Evolutionary conservation across 306 rosid genomes (phyloP), one percentile per base, ranked within the genome.

Genomic region (Prunus mume): DNA sequence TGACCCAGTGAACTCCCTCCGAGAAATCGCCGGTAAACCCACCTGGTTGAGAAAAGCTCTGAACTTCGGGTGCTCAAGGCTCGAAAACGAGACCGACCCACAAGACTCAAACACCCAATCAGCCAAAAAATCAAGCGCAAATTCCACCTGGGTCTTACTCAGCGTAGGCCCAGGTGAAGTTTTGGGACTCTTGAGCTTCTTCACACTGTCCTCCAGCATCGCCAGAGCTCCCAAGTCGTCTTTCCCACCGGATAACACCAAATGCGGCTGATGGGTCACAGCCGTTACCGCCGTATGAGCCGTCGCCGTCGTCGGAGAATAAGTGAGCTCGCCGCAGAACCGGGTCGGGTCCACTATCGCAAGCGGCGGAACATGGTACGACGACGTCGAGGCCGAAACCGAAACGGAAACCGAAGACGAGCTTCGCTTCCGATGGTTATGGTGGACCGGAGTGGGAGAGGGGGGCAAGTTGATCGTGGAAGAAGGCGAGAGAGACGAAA

Each of bases 101-200:
- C 93, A 87, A 3, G 96, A 88, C 68, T 94, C 97, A 18, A 83
- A 90, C 0, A 94, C 91, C 98, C 98, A 94, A 78, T 94, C 98
- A 47, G 88, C 84, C 3, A 94, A 86, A 74, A 62, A 89, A 69
- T 90, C 97, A 18, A 94, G 46, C 1, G 98, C 98, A 58, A 75
- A 77, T 10, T 94, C 93, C 45, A 87, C 83, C 78, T 88, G 98
- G 13, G 68, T 57, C 83, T 90, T 92, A 70, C 83, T 83, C 43
- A 94, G 89, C 46, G 85, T 77, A 46, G 89, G 88, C 25, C 97
- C 93, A 2, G 93, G 96, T 6, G 96, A 91, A 13, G 97, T 86
- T 63, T 94, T 91, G 1, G 98, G 98, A 79, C 98, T 94, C 82
- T 91, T 94, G 4, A 94, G 85, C 91, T 89, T 94, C 91, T 94